phyloP scores from a whole-genome alignment of 352 stramenopile species.

The Thalassiosira mediterranea region DNA sequence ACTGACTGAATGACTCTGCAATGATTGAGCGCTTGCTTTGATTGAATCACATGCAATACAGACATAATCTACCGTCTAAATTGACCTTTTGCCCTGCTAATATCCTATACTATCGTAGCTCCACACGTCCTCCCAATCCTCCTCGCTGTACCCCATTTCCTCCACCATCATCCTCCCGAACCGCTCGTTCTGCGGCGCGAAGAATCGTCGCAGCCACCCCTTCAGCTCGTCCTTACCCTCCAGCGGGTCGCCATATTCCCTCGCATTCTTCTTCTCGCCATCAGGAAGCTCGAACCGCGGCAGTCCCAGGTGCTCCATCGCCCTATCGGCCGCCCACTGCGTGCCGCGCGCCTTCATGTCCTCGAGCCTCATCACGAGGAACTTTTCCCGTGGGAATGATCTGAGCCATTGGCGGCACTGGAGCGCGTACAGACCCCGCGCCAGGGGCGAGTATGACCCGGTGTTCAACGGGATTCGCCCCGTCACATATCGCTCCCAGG shows the following conservation, averaged over 20 bases:
- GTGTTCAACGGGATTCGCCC: conserved; percentile 68
- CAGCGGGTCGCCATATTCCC: conserved; percentile 61
- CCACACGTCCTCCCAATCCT: conserved; percentile 50
- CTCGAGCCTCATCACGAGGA: conserved; percentile 92
- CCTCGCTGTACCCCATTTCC: conserved; percentile 38
- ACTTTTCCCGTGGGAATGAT: conserved; percentile 88
- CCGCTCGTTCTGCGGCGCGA: conserved; percentile 45
- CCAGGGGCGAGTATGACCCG: conserved; percentile 87
- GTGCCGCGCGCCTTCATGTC: conserved; percentile 85
- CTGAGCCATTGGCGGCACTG: conserved; percentile 92
- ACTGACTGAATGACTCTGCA: too few relatives aligned
- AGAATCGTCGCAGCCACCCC: conserved; percentile 50
- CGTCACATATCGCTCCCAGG: conserved; percentile 67
- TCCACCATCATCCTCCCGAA: conserved; percentile 48
- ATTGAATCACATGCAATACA: too few relatives aligned
- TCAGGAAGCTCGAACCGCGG: conserved; percentile 67
- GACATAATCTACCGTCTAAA: too few relatives aligned
- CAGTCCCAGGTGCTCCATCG: conserved; percentile 72
- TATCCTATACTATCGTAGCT: too few relatives aligned
- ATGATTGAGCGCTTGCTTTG: too few relatives aligned
- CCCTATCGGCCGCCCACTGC: conserved; percentile 52
- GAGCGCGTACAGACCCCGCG: conserved; percentile 92
- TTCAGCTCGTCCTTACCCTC: conserved; percentile 34
- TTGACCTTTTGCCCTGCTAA: too few relatives aligned
- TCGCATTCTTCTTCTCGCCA: conserved; percentile 66